These are phyloP conservation scores for Firmiana major DNA, from an alignment of 345 rosid genomes.

Conservation along the genomic window DNA sequence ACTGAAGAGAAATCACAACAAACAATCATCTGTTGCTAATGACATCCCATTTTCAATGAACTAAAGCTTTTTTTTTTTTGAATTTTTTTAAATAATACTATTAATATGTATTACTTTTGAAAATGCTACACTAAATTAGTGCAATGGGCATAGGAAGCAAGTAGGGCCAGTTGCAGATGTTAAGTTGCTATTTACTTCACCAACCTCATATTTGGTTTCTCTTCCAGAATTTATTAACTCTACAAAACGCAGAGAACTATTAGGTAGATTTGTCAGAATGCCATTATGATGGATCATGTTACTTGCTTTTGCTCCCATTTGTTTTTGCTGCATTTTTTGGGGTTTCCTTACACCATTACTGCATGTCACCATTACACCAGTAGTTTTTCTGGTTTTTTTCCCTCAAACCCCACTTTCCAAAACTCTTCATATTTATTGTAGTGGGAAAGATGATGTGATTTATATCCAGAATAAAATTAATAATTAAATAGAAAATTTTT, in stretches of 20 bases:
- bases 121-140: neutral
- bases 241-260: constrained; percentile 10
- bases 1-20: neutral
- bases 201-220: constrained; percentile 7
- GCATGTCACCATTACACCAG: neutral
- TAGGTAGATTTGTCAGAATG: constrained; percentile 32
- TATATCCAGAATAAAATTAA: too few species aligned
- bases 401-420: too few species aligned
- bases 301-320: neutral
- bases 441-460: too few species aligned
- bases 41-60: constrained; percentile 26
- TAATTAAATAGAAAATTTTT: too few species aligned
- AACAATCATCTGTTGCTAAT: constrained; percentile 17
- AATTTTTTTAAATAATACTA: too few species aligned
- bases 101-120: neutral
- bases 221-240: neutral
- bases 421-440: too few species aligned
- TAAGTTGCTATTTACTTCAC: constrained; percentile 13
- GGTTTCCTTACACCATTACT: neutral
- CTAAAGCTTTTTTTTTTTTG: neutral
- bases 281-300: constrained; percentile 16
- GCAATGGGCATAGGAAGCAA: constrained; percentile 7
- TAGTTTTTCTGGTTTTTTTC: too few species aligned
- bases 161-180: constrained; percentile 24
- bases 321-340: neutral